Percentiles rank a stretch among this genome's conserved stretches.
Evolutionary conservation across 108 stramenopile species (phyloP).

Genomic region (Pinguiococcus pyrenoidosus): DNA sequence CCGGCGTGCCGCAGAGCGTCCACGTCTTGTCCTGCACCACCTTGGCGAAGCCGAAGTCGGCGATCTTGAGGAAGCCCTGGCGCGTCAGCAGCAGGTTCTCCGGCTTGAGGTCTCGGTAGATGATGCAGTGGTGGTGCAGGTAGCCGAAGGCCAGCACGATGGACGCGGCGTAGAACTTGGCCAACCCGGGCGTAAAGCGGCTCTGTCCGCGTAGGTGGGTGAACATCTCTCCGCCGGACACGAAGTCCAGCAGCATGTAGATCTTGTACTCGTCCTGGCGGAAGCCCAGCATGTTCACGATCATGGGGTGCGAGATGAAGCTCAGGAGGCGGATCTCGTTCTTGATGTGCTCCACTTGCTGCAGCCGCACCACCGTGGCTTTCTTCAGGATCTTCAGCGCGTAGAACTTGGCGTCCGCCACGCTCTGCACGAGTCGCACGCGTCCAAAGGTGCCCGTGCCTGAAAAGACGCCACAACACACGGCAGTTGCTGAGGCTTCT

Average conservation of each 20-base stretch:
- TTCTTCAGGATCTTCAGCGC: constrained; percentile 49
- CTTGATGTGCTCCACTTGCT: constrained; percentile 31
- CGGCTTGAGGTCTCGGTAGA: constrained; percentile 77
- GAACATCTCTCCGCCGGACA: constrained; percentile 87
- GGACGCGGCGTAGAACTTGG: constrained; percentile 81
- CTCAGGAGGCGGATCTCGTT: constrained; percentile 27
- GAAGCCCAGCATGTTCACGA: constrained; percentile 21
- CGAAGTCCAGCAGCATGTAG: constrained; percentile 67
- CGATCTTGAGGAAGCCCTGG: constrained; percentile 77
- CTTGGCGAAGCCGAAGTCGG: constrained; percentile 80
- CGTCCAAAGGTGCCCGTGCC: constrained; percentile 45
- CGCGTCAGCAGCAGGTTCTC: constrained; percentile 68
- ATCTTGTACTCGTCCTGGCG: constrained; percentile 85
- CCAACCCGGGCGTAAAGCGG: constrained; percentile 55
- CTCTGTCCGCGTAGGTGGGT: constrained; percentile 49
- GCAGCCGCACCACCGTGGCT: constrained; percentile 30
- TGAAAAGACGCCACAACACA: no score
- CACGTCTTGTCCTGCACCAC: constrained; percentile 37
- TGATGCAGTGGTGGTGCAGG: constrained; percentile 60
- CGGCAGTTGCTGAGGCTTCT: no score
- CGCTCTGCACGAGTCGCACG: constrained; percentile 31
- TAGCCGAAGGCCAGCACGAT: constrained; percentile 70
- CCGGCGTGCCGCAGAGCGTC: constrained; percentile 49
- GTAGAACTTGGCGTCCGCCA: constrained; percentile 19
- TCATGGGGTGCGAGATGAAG: constrained; percentile 13